Percentiles rank a stretch among this genome's conserved stretches.
Evolutionary conservation across 257 asterid genomes (phyloP).

Genomic region (Solanum pennellii): DNA sequence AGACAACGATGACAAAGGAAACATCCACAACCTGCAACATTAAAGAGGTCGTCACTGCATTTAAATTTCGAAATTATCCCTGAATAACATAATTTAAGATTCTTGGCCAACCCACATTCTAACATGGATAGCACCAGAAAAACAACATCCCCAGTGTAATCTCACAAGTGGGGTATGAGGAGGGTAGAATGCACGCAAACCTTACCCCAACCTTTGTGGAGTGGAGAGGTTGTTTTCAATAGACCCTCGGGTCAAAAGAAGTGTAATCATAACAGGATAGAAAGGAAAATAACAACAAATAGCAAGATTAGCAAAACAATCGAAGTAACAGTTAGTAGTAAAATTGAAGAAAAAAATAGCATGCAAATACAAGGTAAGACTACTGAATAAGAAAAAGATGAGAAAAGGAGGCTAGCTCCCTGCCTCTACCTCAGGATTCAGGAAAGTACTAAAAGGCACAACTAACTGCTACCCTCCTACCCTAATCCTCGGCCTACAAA

Average conservation of each 20-base stretch:
- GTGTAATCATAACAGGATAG: not conserved
- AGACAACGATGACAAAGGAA: conserved; percentile 62
- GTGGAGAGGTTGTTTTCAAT: not conserved
- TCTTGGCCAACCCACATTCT: not conserved
- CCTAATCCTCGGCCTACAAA: not conserved
- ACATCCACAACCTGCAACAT: conserved; percentile 77
- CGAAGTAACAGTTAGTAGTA: not conserved
- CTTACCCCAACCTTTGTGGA: not conserved
- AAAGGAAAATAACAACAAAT: not conserved
- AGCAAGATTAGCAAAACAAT: not conserved
- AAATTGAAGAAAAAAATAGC: not conserved
- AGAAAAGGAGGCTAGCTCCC: not conserved
- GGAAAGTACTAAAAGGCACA: not conserved
- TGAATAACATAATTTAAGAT: not conserved
- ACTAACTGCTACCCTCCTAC: not conserved
- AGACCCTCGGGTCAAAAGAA: not conserved
- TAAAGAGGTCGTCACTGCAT: not conserved
- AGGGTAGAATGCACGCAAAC: not conserved
- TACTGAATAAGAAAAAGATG: not conserved
- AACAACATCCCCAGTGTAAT: not conserved
- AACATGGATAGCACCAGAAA: not conserved
- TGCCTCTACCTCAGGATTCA: not conserved
- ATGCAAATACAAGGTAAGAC: not conserved
- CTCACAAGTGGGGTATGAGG: not conserved
- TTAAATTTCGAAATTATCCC: not conserved